Evolutionary conservation across 805 yeast species (phyloP), one percentile per base, ranked within the genome.

Genomic region (Pichia gijzeniarum): DNA sequence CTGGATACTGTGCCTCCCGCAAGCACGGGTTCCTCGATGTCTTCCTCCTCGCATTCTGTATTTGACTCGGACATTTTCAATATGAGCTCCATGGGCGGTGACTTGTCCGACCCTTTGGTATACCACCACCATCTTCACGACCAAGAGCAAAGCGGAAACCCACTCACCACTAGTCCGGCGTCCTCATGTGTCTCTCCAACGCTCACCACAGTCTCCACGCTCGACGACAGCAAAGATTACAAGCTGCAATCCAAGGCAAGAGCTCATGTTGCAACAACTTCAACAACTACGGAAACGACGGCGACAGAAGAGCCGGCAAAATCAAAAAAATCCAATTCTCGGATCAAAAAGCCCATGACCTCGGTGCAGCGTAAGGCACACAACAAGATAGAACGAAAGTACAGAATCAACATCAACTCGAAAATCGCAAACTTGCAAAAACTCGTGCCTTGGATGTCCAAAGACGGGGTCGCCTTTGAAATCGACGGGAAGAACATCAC

Each of bases 401-500:
- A 82, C 61, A 68, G 88, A 59, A 80, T 80, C 49, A 82, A 82
- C 60, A 80, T 82, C 60, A 82, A 82, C 58, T 77, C 84, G 12
- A 82, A 80, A 59, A 82, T 82, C 45, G 84, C 84, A 4, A 79
- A 79, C 27, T 63, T 82, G 44, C 85, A 80, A 57, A 74, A 73
- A 54, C 69, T 82, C 20, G 81, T 82, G 31, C 89, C 89, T 12
- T 76, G 82, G 78, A 76, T 80, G 43, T 75, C 81, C 3, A 62
- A 69, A 41, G 85, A 79, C 48, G 75, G 75, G 51, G 76, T 82
- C 3, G 83, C 84, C 0, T 80, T 80, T 57, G 83, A 76, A 54
- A 70, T 18, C 2, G 18, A 17, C 3, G 12, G 1, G 7, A 38
- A 16, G 21, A 22, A 10, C n/a, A 18, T 10, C 19, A 43, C 5